Evolutionary conservation across 2,329 filamentous ascomycete genomes (phyloP), one percentile per base, ranked within the genome.

Genomic region (Ceratocystis alfenasii): DNA sequence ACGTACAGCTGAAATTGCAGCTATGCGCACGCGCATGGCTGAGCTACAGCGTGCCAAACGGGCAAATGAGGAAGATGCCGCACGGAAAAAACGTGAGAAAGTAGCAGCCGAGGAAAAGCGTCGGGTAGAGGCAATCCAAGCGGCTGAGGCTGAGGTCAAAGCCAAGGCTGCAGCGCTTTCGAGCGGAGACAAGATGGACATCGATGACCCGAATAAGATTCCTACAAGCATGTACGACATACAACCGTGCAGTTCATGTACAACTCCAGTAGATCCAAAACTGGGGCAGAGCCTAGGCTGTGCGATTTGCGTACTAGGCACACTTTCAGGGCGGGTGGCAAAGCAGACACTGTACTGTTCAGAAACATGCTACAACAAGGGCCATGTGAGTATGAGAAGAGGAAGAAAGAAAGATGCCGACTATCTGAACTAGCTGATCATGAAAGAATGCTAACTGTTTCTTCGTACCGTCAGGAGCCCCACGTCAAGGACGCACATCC

Each of bases 41-140:
- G 79, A 81, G 70, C 74, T 81, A 3, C 75, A 74, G 20, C 74
- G 79, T 66, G 80, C 79, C 33, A 79, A 77, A 30, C 66, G 66
- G 7, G 66, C 66, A 25, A 63, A 63, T 44, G 66, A 68, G n/a
- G 66, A 68, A 36, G 66, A 68, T 70, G 77, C 75, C 67, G 78
- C 79, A 7, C 78, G 79, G 73, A 79, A 80, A 70, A 78, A 77
- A 70, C 75, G 71, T 20, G 70, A 75, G 70, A 76, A 71, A 71
- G 73, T 70, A 69, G 74, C 73, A 71, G 74, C 70, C 72, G 76
- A 75, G 73, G 72, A 71, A 70, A 75, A 70, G 63, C 72, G 70
- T 53, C 72, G 63, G 5, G 66, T 61, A 1, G 63, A 67, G 48
- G 66, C 66, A 10, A 50, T 63, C 12, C 63, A 63, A 12, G 66